Percentiles rank a stretch among this genome's conserved stretches.
phyloP scores from a whole-genome alignment of 306 rosid species.

The Cicer pinnatifidum region DNA sequence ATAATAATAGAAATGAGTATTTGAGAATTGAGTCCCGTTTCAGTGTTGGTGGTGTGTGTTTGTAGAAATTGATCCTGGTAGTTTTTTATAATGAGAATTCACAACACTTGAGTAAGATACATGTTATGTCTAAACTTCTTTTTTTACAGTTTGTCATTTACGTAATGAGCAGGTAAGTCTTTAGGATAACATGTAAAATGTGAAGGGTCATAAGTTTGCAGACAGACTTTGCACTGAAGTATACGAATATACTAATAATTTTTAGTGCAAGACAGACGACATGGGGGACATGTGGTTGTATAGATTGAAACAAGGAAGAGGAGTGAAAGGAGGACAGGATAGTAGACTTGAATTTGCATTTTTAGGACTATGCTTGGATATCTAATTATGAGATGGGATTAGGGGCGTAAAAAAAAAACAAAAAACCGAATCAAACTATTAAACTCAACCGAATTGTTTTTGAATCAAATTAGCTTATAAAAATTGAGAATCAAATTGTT shows the following conservation, averaged over 20 bases:
- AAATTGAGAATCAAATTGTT: no score
- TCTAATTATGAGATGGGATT: not conserved
- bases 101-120: conserved; percentile 1
- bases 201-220: no score
- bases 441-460: no score
- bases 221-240: not conserved
- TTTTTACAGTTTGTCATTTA: no score
- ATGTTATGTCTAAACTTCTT: not conserved
- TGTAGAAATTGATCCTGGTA: conserved; percentile 6
- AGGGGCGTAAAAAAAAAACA: no score
- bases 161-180: no score
- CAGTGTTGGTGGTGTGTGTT: conserved; percentile 15
- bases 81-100: no score
- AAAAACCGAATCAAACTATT: no score
- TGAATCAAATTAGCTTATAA: no score
- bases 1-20: not conserved
- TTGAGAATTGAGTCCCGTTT: conserved; percentile 1
- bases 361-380: not conserved
- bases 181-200: no score
- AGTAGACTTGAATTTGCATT: not conserved
- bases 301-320: not conserved
- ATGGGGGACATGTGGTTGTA: not conserved
- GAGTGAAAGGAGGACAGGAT: not conserved
- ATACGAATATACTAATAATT: not conserved
- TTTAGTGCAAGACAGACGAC: not conserved